These are phyloP conservation scores for Marsdenia floribunda DNA, from an alignment of 257 asterid species.

Conservation along the genomic window DNA sequence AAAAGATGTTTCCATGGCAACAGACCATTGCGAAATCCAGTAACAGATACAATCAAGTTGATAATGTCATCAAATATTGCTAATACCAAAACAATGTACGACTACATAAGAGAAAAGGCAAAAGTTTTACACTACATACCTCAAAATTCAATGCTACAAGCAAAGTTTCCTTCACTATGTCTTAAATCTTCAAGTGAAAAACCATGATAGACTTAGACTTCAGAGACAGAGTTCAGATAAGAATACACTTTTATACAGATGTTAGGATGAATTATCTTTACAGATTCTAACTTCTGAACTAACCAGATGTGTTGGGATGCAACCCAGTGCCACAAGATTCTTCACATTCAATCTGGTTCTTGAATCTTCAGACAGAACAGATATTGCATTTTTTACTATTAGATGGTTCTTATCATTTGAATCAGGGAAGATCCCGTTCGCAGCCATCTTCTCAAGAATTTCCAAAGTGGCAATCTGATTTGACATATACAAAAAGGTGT, in stretches of 20 bases:
- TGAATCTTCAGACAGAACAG: conserved; percentile 24
- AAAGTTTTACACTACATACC: not conserved
- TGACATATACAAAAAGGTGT: conserved; percentile 47
- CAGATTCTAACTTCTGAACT: conserved; percentile 12
- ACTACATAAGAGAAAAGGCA: not conserved
- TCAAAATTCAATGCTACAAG: not conserved
- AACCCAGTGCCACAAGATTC: conserved; percentile 19
- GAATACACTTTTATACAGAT: not conserved
- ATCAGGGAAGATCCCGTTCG: conserved; percentile 20
- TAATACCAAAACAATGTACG: not conserved
- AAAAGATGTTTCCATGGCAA: not conserved
- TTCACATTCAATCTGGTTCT: conserved; percentile 26
- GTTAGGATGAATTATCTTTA: not conserved
- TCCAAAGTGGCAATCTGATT: conserved; percentile 38
- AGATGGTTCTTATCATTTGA: conserved; percentile 26
- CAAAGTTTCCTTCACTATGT: not conserved
- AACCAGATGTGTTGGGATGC: conserved; percentile 15
- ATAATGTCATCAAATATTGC: not conserved
- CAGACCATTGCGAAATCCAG: not conserved
- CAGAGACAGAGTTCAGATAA: not conserved
- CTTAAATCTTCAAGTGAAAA: not conserved
- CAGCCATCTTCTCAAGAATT: conserved; percentile 45
- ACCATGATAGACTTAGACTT: not conserved
- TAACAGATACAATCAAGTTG: not conserved
- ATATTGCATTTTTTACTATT: conserved; percentile 30